Conservation (phyloP, 2,329 filamentous ascomycete species). For the Myriangium duriaei region DNA sequence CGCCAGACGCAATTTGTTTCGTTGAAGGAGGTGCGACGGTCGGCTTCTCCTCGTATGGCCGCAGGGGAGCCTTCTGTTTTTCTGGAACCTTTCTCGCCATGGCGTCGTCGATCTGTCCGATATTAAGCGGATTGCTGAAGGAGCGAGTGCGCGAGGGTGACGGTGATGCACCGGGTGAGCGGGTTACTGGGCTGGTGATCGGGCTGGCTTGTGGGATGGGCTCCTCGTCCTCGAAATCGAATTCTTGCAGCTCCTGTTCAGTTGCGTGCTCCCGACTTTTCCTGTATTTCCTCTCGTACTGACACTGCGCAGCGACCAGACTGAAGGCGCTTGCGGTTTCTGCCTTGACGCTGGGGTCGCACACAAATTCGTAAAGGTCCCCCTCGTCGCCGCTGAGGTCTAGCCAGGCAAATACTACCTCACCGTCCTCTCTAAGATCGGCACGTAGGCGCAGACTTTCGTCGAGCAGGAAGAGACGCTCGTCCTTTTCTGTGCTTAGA, state of each 20-base stretch:
- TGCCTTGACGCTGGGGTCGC: conserved; percentile 58
- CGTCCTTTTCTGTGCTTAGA: conserved; percentile 71
- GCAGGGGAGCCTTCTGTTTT: conserved; percentile 15
- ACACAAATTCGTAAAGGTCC: conserved; percentile 97
- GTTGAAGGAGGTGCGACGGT: conserved; percentile 46
- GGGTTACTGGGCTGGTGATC: conserved; percentile 35
- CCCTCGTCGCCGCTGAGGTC: conserved; percentile 87
- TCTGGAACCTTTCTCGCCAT: conserved; percentile 21
- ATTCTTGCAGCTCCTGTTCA: conserved; percentile 66
- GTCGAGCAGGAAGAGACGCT: conserved; percentile 95
- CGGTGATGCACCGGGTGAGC: conserved; percentile 23
- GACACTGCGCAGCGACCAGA: conserved; percentile 74
- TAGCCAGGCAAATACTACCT: conserved; percentile 85
- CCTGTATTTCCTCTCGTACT: conserved; percentile 93
- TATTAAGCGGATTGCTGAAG: conserved; percentile 11
- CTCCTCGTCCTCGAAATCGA: conserved; percentile 58
- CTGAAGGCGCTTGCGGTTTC: conserved; percentile 70
- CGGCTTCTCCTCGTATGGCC: conserved; percentile 31
- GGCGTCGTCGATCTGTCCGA: conserved; percentile 13
- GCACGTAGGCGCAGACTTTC: conserved; percentile 78
- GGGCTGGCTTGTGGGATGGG: conserved; percentile 50
- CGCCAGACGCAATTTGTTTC: conserved; percentile 53
- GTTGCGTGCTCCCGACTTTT: conserved; percentile 69
- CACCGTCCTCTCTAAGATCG: conserved; percentile 64
- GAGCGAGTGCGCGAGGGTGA: conserved; percentile 13